Conservation (phyloP, 306 rosid genomes). For the Rubus idaeus region DNA sequence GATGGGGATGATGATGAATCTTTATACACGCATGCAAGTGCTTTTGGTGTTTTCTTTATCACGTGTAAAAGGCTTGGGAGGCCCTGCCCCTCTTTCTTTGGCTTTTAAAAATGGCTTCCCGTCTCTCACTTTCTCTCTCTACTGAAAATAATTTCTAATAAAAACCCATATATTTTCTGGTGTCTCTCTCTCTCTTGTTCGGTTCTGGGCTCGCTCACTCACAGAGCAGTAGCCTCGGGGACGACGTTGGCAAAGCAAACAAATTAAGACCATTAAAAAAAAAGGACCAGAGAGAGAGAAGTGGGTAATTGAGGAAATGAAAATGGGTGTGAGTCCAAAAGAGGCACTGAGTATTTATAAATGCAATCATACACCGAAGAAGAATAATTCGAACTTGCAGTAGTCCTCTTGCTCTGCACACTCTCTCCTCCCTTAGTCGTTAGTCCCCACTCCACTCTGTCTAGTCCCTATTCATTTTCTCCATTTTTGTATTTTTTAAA, state of each 20-base stretch:
- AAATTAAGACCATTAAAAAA: conserved; percentile 22
- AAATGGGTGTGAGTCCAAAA: conserved; percentile 56
- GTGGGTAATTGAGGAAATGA: conserved; percentile 9
- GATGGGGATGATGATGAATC: conserved; percentile 69
- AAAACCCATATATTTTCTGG: not conserved
- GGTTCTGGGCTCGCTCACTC: conserved; percentile 28
- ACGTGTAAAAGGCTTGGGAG: conserved; percentile 53
- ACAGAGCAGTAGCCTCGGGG: conserved; percentile 67
- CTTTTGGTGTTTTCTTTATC: conserved; percentile 79
- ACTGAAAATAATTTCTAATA: conserved; percentile 9
- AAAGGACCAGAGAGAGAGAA: not conserved
- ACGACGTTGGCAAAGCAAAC: conserved; percentile 25
- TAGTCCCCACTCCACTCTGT: conserved; percentile 9
- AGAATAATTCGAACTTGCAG: conserved; percentile 93
- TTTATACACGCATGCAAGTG: conserved; percentile 84
- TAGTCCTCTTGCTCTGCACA: conserved; percentile 63
- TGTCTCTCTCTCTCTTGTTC: conserved; percentile 26
- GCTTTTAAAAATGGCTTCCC: conserved; percentile 26
- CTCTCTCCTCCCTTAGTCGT: not conserved
- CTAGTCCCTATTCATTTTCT: conserved; percentile 1
- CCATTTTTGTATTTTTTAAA: not conserved
- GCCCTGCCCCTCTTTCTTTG: conserved; percentile 6
- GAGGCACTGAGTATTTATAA: conserved; percentile 53
- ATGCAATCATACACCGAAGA: conserved; percentile 79
- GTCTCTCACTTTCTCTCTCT: not conserved